Conservation (phyloP, 192 early-diverging fungal genomes). For the Radiomyces spectabilis region DNA sequence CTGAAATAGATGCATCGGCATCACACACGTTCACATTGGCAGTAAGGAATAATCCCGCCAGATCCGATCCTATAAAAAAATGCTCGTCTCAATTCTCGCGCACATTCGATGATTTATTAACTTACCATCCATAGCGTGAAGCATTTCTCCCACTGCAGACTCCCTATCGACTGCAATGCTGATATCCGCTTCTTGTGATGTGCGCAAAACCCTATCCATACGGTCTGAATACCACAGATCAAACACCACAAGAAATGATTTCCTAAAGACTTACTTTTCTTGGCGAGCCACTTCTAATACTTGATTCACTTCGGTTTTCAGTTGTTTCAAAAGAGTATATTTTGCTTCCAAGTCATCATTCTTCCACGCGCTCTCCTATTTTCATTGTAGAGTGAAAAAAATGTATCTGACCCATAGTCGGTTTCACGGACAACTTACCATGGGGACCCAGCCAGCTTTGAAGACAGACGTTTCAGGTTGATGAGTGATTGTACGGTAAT, state of each 20-base stretch:
- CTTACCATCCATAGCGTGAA: conserved; percentile 9
- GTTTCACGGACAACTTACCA: conserved; percentile 19
- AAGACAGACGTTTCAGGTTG: conserved; percentile 48
- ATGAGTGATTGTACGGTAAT: conserved; percentile 33
- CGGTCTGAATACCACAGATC: neutral
- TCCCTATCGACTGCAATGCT: conserved; percentile 19
- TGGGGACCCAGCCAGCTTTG: conserved; percentile 49
- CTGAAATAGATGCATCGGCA: neutral
- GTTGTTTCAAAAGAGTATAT: conserved; percentile 32
- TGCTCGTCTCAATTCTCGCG: neutral
- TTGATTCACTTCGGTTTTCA: conserved; percentile 42
- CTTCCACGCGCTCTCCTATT: conserved; percentile 32
- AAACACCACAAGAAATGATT: neutral
- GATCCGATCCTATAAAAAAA: conserved; percentile 24
- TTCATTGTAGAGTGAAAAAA: neutral
- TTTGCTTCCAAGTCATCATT: conserved; percentile 31
- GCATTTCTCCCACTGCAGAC: neutral
- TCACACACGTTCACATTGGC: conserved; percentile 29
- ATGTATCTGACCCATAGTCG: conserved; percentile 20
- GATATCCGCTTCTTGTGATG: conserved; percentile 44
- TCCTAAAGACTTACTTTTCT: conserved; percentile 30
- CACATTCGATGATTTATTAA: conserved; percentile 4
- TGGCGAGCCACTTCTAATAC: conserved; percentile 43
- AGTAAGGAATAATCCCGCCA: conserved; percentile 42
- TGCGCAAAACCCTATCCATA: conserved; percentile 29